Conservation (phyloP, 129 eudicot genomes). For the Solidago caesia region DNA sequence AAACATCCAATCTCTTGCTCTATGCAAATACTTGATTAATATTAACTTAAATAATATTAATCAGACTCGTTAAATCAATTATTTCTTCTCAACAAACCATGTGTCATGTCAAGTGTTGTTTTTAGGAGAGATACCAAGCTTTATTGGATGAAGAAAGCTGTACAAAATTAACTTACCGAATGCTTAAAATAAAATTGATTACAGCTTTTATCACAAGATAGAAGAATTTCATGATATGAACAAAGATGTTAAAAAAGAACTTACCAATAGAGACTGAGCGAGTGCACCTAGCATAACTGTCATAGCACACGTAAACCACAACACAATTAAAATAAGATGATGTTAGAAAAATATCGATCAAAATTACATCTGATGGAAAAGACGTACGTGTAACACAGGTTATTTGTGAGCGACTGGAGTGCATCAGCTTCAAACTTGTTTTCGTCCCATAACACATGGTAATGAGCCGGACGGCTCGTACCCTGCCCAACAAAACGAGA, state of each 20-base stretch:
- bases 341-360: neutral
- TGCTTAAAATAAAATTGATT: no score
- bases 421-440: slow-evolving; percentile 79
- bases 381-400: slow-evolving; percentile 82
- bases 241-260: neutral
- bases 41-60: neutral
- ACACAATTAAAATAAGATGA: neutral
- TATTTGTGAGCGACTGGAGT: slow-evolving; percentile 68
- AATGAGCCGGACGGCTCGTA: slow-evolving; percentile 91
- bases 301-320: neutral
- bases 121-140: no score
- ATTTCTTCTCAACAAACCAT: no score
- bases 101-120: no score
- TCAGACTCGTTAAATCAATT: no score
- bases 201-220: no score
- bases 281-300: slow-evolving; percentile 91
- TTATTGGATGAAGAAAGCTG: no score
- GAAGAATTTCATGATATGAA: no score
- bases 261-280: slow-evolving; percentile 91
- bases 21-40: no score
- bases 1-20: no score
- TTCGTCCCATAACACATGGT: slow-evolving; percentile 94
- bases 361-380: neutral
- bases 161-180: no score
- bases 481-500: slow-evolving; percentile 48